Evolutionary conservation across 169 alveolate species (phyloP), one percentile per base, ranked within the genome.

Genomic region (Eimeria necatrix): DNA sequence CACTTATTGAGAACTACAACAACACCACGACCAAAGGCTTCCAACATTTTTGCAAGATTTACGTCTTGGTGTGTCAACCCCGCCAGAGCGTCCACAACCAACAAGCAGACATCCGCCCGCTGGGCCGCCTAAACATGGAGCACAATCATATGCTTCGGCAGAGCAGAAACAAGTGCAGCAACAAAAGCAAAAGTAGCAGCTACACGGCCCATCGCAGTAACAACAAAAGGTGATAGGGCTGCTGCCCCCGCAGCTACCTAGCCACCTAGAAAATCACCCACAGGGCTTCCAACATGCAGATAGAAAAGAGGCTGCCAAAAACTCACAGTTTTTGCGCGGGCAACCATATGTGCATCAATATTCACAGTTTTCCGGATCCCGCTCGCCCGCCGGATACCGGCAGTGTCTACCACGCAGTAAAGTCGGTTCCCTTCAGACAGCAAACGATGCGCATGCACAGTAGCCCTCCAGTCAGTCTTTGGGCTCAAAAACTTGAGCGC

Each of bases 401-500:
- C 93, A 7, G 93, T 86, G 68, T 86, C 93, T 20, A 86, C 84
- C 53, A 86, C 68, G 83, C 93, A 74, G 48, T 84, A 84, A 18
- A 84, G 78, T n/a, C 14, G 46, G 14, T 68, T 24, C n/a, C 78
- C 78, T 68, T 16, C 68, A 56, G 20, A 18, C 22, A 32, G 2
- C 41, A 32, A 32, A 32, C 41, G 41, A 32, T 32, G 41, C 41
- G 41, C 41, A 32, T 32, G 41, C 41, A 2, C 41, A 32, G 41
- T 32, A 56, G 68, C 68, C 0, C 20, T 56, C 68, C 68, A 0
- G 41, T 32, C 41, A 32, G 41, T 32, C 41, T 32, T 32, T 32
- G 41, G 2, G 0, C 0, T 32, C 41, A 32, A 32, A 32, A 32
- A 32, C 2, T 32, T 32, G 41, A 32, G 41, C 41, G 41, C 41